Conservation (phyloP, 805 yeast species). For the Candida schatavii region DNA sequence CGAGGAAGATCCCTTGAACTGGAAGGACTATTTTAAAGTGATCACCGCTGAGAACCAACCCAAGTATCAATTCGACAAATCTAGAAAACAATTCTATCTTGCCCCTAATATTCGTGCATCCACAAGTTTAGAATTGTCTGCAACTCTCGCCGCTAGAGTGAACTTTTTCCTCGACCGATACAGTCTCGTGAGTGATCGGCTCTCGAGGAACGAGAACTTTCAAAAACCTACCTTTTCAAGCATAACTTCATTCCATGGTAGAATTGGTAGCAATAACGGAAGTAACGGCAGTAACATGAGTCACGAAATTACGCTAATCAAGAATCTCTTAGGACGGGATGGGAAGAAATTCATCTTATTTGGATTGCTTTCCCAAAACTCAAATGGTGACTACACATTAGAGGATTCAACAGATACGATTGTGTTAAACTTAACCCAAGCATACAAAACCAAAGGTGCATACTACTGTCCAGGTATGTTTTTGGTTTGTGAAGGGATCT, state of each 20-base stretch:
- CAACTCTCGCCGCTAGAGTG: constrained; percentile 21
- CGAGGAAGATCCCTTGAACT: constrained; percentile 41
- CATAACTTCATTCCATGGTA: constrained; percentile 40
- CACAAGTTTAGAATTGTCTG: constrained; percentile 12
- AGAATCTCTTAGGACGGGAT: constrained; percentile 82
- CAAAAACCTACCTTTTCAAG: constrained; percentile 49
- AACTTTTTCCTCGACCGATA: constrained; percentile 54
- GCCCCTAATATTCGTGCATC: constrained; percentile 5
- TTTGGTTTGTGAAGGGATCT: constrained; percentile 81
- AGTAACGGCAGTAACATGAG: constrained; percentile 9
- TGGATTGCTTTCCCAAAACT: constrained; percentile 67
- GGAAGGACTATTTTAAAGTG: constrained; percentile 71
- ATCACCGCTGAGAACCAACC: constrained; percentile 68
- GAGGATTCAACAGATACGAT: constrained; percentile 82
- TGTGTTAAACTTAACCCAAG: constrained; percentile 60
- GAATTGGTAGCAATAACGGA: constrained; percentile 11
- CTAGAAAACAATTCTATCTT: constrained; percentile 59
- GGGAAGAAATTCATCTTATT: constrained; percentile 72
- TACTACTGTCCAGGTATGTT: constrained; percentile 75
- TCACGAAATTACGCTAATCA: constrained; percentile 61
- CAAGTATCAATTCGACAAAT: constrained; percentile 55
- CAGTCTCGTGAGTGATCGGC: constrained; percentile 62
- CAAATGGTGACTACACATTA: constrained; percentile 66
- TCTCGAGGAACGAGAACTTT: constrained; percentile 73
- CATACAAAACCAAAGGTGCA: constrained; percentile 60